Evolutionary conservation across 1,139 yeast genomes (phyloP).

Genomic region (Hyphopichia buzzinii): DNA sequence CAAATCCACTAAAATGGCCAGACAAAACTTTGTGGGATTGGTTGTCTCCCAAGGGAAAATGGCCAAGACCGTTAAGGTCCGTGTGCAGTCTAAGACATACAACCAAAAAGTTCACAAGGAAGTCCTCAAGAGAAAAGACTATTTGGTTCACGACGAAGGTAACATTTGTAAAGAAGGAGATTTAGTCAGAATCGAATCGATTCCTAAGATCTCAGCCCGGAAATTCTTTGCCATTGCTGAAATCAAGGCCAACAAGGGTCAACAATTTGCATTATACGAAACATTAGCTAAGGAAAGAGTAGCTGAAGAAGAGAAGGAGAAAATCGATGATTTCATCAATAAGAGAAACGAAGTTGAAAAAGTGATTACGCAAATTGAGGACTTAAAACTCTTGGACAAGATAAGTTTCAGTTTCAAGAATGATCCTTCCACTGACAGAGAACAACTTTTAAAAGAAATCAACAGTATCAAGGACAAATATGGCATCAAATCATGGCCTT

Average conservation of each 20-base stretch:
- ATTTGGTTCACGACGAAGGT: constrained; percentile 91
- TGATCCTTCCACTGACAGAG: constrained; percentile 37
- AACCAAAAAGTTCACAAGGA: constrained; percentile 74
- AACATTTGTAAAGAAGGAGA: constrained; percentile 93
- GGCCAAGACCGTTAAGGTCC: constrained; percentile 92
- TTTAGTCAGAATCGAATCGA: constrained; percentile 86
- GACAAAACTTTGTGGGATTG: constrained; percentile 87
- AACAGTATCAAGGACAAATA: constrained; percentile 49
- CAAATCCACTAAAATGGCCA: constrained; percentile 75
- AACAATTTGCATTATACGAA: constrained; percentile 81
- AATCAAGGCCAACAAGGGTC: constrained; percentile 85
- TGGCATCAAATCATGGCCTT: constrained; percentile 62
- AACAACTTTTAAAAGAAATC: constrained; percentile 40
- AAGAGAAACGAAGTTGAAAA: constrained; percentile 41
- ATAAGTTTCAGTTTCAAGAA: constrained; percentile 34
- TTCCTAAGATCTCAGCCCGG: constrained; percentile 79
- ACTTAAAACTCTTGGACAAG: constrained; percentile 45
- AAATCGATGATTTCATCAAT: constrained; percentile 47
- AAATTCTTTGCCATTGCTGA: constrained; percentile 95
- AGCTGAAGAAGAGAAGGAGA: constrained; percentile 54
- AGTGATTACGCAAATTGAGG: constrained; percentile 43
- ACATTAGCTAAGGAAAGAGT: constrained; percentile 69
- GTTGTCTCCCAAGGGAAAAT: constrained; percentile 95
- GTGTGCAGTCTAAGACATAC: constrained; percentile 72
- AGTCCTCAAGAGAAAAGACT: constrained; percentile 75